Evolutionary conservation across 2,329 filamentous ascomycete species (phyloP).

Genomic region (Xylaria sp.): DNA sequence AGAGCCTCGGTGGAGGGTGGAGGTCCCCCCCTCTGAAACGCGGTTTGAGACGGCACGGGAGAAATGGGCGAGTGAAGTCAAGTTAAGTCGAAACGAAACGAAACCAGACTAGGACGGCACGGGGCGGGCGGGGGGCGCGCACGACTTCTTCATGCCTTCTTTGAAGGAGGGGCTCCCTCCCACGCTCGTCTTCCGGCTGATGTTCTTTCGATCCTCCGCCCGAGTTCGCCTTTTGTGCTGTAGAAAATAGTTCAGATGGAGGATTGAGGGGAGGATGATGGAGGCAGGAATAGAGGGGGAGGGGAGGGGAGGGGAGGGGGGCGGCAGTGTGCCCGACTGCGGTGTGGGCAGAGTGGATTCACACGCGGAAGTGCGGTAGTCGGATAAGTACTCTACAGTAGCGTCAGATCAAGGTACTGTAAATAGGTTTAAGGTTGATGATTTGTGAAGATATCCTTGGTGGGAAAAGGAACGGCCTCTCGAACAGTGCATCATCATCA

Average conservation of each 20-base stretch:
- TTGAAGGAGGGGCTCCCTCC: neutral
- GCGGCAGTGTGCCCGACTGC: neutral
- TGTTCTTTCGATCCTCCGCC: neutral
- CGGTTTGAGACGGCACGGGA: conserved; percentile 28
- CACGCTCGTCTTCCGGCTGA: neutral
- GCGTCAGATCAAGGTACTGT: conserved; percentile 13
- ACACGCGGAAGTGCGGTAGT: neutral
- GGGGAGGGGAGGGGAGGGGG: conserved; percentile 1
- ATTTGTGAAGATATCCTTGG: neutral
- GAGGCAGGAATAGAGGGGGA: conserved; percentile 1
- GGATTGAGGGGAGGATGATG: conserved; percentile 6
- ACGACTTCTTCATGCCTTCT: neutral
- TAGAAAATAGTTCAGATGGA: conserved; percentile 30
- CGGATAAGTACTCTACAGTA: conserved; percentile 23
- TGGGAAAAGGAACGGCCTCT: neutral
- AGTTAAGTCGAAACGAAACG: conserved; percentile 30
- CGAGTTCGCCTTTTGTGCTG: neutral
- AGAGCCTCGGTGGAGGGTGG: conserved; percentile 1
- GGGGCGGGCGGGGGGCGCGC: neutral
- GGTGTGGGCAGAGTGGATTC: neutral
- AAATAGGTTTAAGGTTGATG: neutral
- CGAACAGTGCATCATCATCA: neutral
- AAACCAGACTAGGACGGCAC: conserved; percentile 28
- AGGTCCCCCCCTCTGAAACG: conserved; percentile 24
- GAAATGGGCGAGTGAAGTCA: neutral